Evolutionary conservation across 2,329 filamentous ascomycete genomes (phyloP), one percentile per base, ranked within the genome.

Genomic region (Venturia carpophila): DNA sequence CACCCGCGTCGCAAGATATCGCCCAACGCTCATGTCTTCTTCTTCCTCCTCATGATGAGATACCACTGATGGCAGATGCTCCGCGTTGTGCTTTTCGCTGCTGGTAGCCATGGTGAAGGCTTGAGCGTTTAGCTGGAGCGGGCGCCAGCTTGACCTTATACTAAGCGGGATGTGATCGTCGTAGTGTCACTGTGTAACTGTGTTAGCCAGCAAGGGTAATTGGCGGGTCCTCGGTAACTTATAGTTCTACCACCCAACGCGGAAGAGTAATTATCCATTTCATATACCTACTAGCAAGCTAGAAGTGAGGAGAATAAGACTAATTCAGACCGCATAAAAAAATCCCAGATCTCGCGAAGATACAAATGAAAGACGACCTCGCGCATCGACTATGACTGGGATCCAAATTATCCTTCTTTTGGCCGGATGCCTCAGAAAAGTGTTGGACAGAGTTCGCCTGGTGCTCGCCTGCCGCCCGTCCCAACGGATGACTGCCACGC

Each of bases 1-100:
- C 27, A 83, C 62, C 7, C 82, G 76, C 6, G 82, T 83, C 1
- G 74, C 73, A 21, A 82, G 69, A 69, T 84, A 84, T 65, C 72
- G 42, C 3, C 60, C 60, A 19, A 61, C 24, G n/a, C 60, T 61
- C 60, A 61, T 61, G 21, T 61, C 42, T 17, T 61, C 60, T 37
- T 58, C 52, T 13, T 58, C 27, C 13, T 58, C 52, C 13, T 58
- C 52, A n/a, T 58, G 52, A 15, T 58, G 9, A 15, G 19, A 1
- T 9, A n/a, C 7, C 6, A 37, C 30, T n/a, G 52, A 34, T 19
- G 30, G 30, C 52, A 21, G 27, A 17, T 30, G 52, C 52, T 58
- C 30, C 27, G 52, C 52, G 19, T 27, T 58, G 30, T 58, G 52
- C 30, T 58, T 58, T 37, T 37, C 52, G 27, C 5, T 5, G 27